These are phyloP conservation scores for Sparassis latifolia DNA, from an alignment of 1,284 basidiomycete genomes.

Conservation along the genomic window DNA sequence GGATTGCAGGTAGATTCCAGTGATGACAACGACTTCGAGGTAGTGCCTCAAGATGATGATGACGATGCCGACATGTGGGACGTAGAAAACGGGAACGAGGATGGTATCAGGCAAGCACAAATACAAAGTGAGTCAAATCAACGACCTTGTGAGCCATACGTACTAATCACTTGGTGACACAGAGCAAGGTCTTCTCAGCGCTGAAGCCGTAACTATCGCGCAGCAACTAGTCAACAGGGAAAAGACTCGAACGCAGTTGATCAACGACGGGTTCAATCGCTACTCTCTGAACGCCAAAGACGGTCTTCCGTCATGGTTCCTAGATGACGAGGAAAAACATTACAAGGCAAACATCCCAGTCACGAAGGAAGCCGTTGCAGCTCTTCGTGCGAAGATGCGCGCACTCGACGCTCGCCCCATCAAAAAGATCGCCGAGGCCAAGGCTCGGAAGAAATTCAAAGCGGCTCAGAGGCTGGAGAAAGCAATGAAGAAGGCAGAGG, in stretches of 20 bases:
- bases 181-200: constrained; percentile 86
- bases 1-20: constrained; percentile 5
- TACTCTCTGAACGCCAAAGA: constrained; percentile 91
- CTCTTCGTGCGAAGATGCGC: constrained; percentile 85
- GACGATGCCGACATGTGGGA: constrained; percentile 77
- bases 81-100: constrained; percentile 72
- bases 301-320: constrained; percentile 91
- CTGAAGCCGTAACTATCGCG: constrained; percentile 90
- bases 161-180: not conserved
- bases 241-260: constrained; percentile 82
- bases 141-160: not conserved
- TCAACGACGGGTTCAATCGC: constrained; percentile 96
- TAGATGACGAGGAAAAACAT: constrained; percentile 92
- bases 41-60: constrained; percentile 55
- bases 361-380: constrained; percentile 91
- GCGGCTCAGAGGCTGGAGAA: constrained; percentile 84
- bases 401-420: constrained; percentile 96
- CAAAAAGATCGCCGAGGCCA: constrained; percentile 99
- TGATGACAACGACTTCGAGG: constrained; percentile 58
- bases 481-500: constrained; percentile 95
- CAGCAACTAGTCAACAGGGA: constrained; percentile 90
- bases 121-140: constrained; percentile 56
- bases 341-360: constrained; percentile 95
- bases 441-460: constrained; percentile 94
- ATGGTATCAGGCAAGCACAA: constrained; percentile 63